These are phyloP conservation scores for Closterium sp. DNA, from an alignment of 139 green algal species.

Conservation along the genomic window DNA sequence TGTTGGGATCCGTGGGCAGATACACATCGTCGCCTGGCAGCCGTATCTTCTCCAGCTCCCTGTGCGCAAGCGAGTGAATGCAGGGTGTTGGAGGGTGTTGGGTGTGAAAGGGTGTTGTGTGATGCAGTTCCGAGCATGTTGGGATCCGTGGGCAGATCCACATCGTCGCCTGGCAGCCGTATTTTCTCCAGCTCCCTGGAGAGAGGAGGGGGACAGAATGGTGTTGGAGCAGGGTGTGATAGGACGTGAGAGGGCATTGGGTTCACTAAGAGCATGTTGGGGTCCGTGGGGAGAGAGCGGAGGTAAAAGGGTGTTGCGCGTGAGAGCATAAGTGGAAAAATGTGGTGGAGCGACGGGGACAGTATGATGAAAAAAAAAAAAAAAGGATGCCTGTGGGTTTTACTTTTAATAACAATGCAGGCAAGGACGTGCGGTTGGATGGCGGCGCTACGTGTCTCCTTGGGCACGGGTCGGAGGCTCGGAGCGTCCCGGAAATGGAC, in stretches of 20 bases:
- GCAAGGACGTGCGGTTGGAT: constrained; percentile 36
- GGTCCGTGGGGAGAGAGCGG: too few relatives aligned
- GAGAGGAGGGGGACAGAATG: too few relatives aligned
- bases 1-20: constrained; percentile 81
- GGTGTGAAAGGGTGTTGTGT: too few relatives aligned
- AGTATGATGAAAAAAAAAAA: too few relatives aligned
- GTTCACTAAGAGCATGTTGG: too few relatives aligned
- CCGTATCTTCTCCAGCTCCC: constrained; percentile 58
- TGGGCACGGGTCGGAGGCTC: constrained; percentile 24
- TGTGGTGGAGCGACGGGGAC: too few relatives aligned
- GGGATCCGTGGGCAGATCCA: constrained; percentile 89
- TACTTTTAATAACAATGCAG: too few relatives aligned
- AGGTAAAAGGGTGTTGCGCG: too few relatives aligned
- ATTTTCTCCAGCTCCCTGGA: constrained; percentile 60
- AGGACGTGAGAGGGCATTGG: too few relatives aligned
- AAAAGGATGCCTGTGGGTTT: too few relatives aligned
- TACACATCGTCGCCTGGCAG: constrained; percentile 76
- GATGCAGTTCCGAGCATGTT: constrained; percentile 58
- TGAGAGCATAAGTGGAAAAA: too few relatives aligned
- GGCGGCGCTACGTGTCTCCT: constrained; percentile 59
- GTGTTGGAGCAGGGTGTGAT: too few relatives aligned
- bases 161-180: constrained; percentile 59
- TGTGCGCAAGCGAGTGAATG: not conserved
- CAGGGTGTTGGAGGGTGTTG: not conserved
- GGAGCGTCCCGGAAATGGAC: constrained; percentile 52